Evolutionary conservation across 2,329 filamentous ascomycete species (phyloP).

Genomic region (Chalaropsis thielavioides): DNA sequence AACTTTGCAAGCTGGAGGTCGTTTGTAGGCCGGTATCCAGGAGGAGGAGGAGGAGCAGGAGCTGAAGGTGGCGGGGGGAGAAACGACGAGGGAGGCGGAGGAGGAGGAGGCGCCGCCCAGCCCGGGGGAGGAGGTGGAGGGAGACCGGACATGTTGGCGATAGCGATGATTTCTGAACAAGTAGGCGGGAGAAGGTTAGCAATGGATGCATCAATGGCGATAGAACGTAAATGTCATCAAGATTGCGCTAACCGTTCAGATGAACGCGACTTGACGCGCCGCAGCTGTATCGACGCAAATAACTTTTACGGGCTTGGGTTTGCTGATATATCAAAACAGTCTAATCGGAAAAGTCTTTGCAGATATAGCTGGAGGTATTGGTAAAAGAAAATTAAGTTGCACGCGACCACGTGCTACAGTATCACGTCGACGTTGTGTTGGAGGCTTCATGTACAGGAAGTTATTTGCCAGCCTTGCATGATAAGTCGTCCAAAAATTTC

Average conservation of each 20-base stretch:
- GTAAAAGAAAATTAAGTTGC: constrained; percentile 7
- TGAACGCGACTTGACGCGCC: constrained; percentile 17
- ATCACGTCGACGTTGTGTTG: constrained; percentile 15
- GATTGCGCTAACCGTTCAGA: constrained; percentile 10
- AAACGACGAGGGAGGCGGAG: constrained; percentile 43
- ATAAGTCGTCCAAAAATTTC: constrained; percentile 17
- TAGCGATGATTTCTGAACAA: not conserved
- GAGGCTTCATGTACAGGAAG: constrained; percentile 6
- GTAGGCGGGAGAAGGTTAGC: not conserved
- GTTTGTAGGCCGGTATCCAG: constrained; percentile 65
- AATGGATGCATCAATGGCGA: not conserved
- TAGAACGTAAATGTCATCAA: not conserved
- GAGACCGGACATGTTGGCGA: constrained; percentile 34
- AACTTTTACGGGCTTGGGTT: constrained; percentile 3
- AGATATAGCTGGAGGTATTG: not conserved
- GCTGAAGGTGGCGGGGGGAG: constrained; percentile 45
- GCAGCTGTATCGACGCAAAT: not conserved
- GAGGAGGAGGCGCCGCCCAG: constrained; percentile 36
- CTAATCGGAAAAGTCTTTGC: not conserved
- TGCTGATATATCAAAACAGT: constrained; percentile 13
- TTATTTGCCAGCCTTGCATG: constrained; percentile 17
- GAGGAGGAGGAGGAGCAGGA: constrained; percentile 58
- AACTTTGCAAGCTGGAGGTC: constrained; percentile 87
- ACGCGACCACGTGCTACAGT: constrained; percentile 16
- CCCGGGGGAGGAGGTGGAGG: constrained; percentile 43